Conservation (phyloP, 1,284 basidiomycete genomes). For the Coniophora puteana region DNA sequence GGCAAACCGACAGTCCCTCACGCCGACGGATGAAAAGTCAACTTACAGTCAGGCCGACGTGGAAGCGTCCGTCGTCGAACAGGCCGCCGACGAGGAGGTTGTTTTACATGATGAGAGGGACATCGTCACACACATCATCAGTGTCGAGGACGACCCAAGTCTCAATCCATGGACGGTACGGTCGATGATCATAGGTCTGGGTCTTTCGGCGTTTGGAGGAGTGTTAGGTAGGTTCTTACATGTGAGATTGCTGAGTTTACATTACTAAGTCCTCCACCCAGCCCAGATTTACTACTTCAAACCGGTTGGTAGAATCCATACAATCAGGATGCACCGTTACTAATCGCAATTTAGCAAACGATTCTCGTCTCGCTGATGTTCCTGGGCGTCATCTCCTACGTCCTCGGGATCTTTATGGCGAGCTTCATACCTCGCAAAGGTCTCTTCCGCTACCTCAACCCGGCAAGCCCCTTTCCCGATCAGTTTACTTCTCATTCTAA, state of each 20-base stretch:
- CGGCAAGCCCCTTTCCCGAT: constrained; percentile 31
- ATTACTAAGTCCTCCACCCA: constrained; percentile 2
- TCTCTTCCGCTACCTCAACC: constrained; percentile 52
- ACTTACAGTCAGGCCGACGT: constrained; percentile 25
- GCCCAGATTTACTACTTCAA: constrained; percentile 65
- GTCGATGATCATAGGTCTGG: constrained; percentile 52
- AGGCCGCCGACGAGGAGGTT: constrained; percentile 13
- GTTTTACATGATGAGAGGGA: constrained; percentile 43
- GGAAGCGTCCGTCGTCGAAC: constrained; percentile 24
- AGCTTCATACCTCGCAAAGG: constrained; percentile 45
- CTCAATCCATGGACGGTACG: constrained; percentile 59
- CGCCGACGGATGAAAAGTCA: constrained; percentile 14
- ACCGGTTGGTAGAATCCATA: constrained; percentile 24
- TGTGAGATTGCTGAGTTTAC: constrained; percentile 5
- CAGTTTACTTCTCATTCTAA: neutral
- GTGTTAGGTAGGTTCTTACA: constrained; percentile 33
- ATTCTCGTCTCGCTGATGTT: constrained; percentile 47
- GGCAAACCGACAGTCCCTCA: constrained; percentile 25
- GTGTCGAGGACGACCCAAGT: constrained; percentile 49
- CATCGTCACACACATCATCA: constrained; percentile 49
- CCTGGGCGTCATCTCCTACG: constrained; percentile 43
- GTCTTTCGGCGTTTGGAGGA: constrained; percentile 58
- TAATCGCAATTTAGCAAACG: constrained; percentile 33
- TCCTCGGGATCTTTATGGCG: constrained; percentile 39
- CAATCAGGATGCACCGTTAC: neutral